Conservation (phyloP, 2,329 filamentous ascomycete genomes). For the Fusarium sp. region DNA sequence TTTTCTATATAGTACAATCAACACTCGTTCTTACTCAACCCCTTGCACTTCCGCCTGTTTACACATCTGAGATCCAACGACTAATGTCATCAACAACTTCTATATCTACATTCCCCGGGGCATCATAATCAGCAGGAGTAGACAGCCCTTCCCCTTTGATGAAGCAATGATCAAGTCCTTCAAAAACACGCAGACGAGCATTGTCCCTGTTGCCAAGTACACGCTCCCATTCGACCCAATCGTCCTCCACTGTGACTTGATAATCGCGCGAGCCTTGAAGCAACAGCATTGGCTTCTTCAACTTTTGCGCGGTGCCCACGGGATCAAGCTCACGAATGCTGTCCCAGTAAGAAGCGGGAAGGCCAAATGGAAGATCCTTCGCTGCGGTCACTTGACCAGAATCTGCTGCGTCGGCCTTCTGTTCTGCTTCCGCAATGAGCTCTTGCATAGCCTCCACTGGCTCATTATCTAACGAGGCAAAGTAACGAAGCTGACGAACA, state of each 20-base stretch:
- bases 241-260: constrained; percentile 1
- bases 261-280: constrained; percentile 10
- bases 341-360: constrained; percentile 6
- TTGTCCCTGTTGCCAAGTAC: neutral
- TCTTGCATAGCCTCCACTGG: neutral
- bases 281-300: constrained; percentile 1
- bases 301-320: neutral
- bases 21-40: neutral
- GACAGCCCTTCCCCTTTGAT: neutral
- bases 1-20: neutral
- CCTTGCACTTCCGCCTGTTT: too few species aligned
- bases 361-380: neutral
- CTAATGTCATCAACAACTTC: neutral
- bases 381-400: neutral
- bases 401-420: neutral
- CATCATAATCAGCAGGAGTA: constrained; percentile 9
- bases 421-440: constrained; percentile 1
- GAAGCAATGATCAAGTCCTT: constrained; percentile 8
- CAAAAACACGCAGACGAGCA: neutral
- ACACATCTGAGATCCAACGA: neutral
- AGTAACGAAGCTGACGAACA: constrained; percentile 11
- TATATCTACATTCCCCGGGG: neutral
- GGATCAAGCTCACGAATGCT: neutral
- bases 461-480: constrained; percentile 2
- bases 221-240: neutral